phyloP scores from a whole-genome alignment of 2,329 filamentous ascomycete genomes.

The Aspergillus hiratsukae region DNA sequence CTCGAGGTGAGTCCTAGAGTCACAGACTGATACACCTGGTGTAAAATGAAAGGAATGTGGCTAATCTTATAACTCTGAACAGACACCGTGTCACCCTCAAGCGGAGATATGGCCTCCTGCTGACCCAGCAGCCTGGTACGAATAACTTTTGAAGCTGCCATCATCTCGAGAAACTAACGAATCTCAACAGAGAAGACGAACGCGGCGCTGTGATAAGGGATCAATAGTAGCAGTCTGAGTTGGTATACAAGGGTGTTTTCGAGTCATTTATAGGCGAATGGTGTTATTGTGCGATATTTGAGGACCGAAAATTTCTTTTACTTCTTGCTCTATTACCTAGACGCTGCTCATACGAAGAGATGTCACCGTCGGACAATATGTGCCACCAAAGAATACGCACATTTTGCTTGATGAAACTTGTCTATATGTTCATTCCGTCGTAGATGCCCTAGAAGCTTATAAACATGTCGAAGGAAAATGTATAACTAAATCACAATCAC shows the following conservation, averaged over 20 bases:
- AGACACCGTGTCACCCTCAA: constrained; percentile 92
- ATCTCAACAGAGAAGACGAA: constrained; percentile 23
- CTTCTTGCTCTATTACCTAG: constrained; percentile 7
- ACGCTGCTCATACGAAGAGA: background rate
- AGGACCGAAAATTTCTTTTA: constrained; percentile 20
- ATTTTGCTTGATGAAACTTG: background rate
- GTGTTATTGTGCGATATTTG: constrained; percentile 33
- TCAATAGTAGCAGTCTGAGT: constrained; percentile 9
- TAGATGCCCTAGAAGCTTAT: constrained; percentile 10
- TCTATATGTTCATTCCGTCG: constrained; percentile 1
- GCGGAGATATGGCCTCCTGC: constrained; percentile 82
- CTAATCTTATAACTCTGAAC: constrained; percentile 7
- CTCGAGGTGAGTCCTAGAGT: constrained; percentile 56
- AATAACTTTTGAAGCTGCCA: background rate
- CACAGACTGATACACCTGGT: background rate
- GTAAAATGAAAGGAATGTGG: background rate
- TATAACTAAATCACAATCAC: background rate
- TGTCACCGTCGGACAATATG: background rate
- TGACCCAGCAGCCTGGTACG: constrained; percentile 68
- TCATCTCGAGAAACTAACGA: constrained; percentile 4
- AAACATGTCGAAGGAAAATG: constrained; percentile 5
- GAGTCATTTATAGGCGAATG: constrained; percentile 34
- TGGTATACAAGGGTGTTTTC: constrained; percentile 22
- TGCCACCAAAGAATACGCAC: background rate
- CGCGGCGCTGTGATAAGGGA: constrained; percentile 27